A percentile compares a stretch with the other conserved stretches of the same genome.
Conservation (phyloP, 805 yeast species). For the Saturnispora ahearnii region DNA sequence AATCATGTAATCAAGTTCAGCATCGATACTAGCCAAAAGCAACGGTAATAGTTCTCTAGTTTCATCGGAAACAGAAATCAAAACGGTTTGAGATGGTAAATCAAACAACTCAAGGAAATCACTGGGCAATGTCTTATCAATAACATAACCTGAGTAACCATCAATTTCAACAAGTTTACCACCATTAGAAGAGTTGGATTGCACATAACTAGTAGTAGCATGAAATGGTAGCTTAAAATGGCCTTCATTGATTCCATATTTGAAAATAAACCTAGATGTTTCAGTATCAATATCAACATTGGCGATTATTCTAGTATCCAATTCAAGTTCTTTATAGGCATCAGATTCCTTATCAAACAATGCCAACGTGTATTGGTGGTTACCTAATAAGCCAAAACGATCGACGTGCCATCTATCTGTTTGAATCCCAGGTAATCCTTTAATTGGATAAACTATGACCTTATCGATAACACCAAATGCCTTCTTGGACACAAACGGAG, state of each 20-base stretch:
- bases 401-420: slow-evolving; percentile 22
- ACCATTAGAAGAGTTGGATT: slow-evolving; percentile 13
- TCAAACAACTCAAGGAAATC: not conserved
- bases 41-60: not conserved
- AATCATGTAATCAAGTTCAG: not conserved
- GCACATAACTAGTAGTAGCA: slow-evolving; percentile 15
- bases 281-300: slow-evolving; percentile 7
- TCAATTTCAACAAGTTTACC: slow-evolving; percentile 2
- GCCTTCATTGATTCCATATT: slow-evolving; percentile 10
- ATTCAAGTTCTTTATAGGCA: slow-evolving; percentile 14
- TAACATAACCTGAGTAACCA: slow-evolving; percentile 19
- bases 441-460: slow-evolving; percentile 25
- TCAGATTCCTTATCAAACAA: slow-evolving; percentile 12
- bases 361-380: slow-evolving; percentile 23
- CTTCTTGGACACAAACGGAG: not conserved
- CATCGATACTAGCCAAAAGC: not conserved
- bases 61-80: not conserved
- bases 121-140: slow-evolving; percentile 17
- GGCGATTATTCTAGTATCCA: slow-evolving; percentile 12
- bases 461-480: slow-evolving; percentile 12
- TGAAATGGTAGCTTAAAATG: slow-evolving; percentile 16
- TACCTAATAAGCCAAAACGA: slow-evolving; percentile 23
- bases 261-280: slow-evolving; percentile 15
- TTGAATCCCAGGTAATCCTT: slow-evolving; percentile 21
- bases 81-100: not conserved